Evolutionary conservation across 2,329 filamentous ascomycete genomes (phyloP), one percentile per base, ranked within the genome.

Genomic region (Akanthomyces dipterigenus): DNA sequence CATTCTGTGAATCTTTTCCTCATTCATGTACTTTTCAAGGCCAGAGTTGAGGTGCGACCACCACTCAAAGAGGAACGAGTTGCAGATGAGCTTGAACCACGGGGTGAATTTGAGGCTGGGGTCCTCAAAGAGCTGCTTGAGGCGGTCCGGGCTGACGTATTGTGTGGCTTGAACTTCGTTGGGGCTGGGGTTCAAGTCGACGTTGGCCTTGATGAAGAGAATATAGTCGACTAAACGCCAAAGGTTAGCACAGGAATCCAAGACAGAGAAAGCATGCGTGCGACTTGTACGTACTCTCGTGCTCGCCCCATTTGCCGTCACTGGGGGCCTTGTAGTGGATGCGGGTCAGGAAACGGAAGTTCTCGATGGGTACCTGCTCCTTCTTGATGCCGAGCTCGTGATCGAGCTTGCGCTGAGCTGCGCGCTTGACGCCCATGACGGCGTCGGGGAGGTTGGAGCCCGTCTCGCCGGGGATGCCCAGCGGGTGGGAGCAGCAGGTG

Each of bases 21-120:
- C 93, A 72, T 91, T 88, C 76, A 86, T 83, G 77, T 93, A 96
- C 77, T 90, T 88, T 63, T 96, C 89, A 67, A 98, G 80, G 11
- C 89, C 90, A 26, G 83, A 79, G 68, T 95, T 88, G 61, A 98
- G 83, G 76, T 90, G 87, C 71, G 87, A 81, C 95, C 95, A 99
- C 95, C 95, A 99, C 75, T 97, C 89, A 70, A 96, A 99, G 46
- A 99, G 84, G 90, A 98, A 93, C 54, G 91, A 92, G 75, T 98
- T 84, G 82, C 95, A 99, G 71, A 99, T 98, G 67, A 99, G 87
- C 82, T 96, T 96, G 82, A 99, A 99, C 95, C 95, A 99, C 1
- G 95, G 95, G 0, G 95, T 99, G 76, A 98, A 98, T 70, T 88
- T 89, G 68, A 96, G 81, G 58, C 77, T 81, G 3, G 89, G 85